Percentiles rank a stretch among this genome's conserved stretches.
Conservation (phyloP, 768 basidiomycete genomes). For the Filobasidium floriforme region DNA sequence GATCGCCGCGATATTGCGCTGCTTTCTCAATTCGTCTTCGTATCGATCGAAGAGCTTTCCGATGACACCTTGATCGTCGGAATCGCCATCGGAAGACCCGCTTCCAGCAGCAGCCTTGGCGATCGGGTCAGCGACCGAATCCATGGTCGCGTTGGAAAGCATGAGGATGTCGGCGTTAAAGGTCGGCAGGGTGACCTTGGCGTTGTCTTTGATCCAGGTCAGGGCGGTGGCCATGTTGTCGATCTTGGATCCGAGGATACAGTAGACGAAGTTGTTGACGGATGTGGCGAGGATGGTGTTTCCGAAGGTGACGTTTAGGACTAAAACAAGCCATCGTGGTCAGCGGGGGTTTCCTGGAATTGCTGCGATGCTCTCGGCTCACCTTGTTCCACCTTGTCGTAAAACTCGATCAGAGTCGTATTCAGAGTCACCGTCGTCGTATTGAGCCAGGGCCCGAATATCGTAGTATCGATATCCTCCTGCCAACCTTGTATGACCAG, state of each 20-base stretch:
- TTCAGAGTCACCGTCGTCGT: constrained; percentile 81
- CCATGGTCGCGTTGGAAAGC: constrained; percentile 62
- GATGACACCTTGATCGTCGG: constrained; percentile 56
- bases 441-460: constrained; percentile 89
- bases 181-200: constrained; percentile 68
- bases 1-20: constrained; percentile 72
- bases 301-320: constrained; percentile 59
- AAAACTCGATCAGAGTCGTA: constrained; percentile 74
- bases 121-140: constrained; percentile 71
- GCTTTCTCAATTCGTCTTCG: constrained; percentile 63
- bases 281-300: constrained; percentile 73
- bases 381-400: constrained; percentile 74
- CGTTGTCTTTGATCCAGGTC: constrained; percentile 84
- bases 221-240: constrained; percentile 74
- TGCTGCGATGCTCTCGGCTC: no score
- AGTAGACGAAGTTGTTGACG: constrained; percentile 76
- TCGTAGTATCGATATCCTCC: constrained; percentile 67
- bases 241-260: constrained; percentile 86
- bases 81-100: constrained; percentile 46
- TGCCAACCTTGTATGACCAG: constrained; percentile 62
- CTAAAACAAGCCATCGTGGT: constrained; percentile 15
- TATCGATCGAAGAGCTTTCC: constrained; percentile 68
- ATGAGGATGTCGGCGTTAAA: constrained; percentile 69
- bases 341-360: no score
- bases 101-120: constrained; percentile 60